Evolutionary conservation across 257 asterid genomes (phyloP).

Genomic region (Plectranthus barbatus): DNA sequence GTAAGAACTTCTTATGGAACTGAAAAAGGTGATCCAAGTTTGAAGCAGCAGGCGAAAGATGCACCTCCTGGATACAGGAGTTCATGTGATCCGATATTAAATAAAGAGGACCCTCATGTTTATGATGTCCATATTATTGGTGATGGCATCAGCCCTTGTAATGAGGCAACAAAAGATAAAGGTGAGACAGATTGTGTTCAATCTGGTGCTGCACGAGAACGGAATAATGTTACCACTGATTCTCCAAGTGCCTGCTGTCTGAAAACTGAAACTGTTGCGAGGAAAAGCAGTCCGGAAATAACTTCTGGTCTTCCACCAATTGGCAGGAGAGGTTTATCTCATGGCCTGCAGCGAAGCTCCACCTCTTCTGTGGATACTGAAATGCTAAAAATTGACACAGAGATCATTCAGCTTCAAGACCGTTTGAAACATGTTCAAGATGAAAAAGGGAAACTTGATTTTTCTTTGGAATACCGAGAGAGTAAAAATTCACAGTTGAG

Average conservation of each 20-base stretch:
- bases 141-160: slow-evolving; percentile 12
- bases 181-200: slow-evolving; percentile 14
- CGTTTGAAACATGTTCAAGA: slow-evolving; percentile 57
- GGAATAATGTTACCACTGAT: background rate
- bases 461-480: slow-evolving; percentile 44
- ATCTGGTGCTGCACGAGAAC: slow-evolving; percentile 17
- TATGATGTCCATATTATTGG: slow-evolving; percentile 33
- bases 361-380: slow-evolving; percentile 41
- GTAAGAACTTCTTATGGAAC: slow-evolving; percentile 22
- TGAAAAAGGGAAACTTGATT: slow-evolving; percentile 63
- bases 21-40: slow-evolving; percentile 7
- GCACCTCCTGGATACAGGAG: background rate
- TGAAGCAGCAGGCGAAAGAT: slow-evolving; percentile 15
- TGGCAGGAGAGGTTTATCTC: slow-evolving; percentile 25
- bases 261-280: slow-evolving; percentile 17
- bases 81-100: slow-evolving; percentile 1
- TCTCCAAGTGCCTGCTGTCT: slow-evolving; percentile 13
- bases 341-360: slow-evolving; percentile 32
- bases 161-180: background rate
- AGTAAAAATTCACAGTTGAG: slow-evolving; percentile 46
- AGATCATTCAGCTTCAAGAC: slow-evolving; percentile 56
- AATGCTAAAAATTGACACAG: slow-evolving; percentile 52
- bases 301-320: slow-evolving; percentile 51
- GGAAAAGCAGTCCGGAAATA: slow-evolving; percentile 25
- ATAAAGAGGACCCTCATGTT: slow-evolving; percentile 15